Evolutionary conservation across 2,329 filamentous ascomycete species (phyloP), one percentile per base, ranked within the genome.

Genomic region (Sclerotinia trifoliorum): DNA sequence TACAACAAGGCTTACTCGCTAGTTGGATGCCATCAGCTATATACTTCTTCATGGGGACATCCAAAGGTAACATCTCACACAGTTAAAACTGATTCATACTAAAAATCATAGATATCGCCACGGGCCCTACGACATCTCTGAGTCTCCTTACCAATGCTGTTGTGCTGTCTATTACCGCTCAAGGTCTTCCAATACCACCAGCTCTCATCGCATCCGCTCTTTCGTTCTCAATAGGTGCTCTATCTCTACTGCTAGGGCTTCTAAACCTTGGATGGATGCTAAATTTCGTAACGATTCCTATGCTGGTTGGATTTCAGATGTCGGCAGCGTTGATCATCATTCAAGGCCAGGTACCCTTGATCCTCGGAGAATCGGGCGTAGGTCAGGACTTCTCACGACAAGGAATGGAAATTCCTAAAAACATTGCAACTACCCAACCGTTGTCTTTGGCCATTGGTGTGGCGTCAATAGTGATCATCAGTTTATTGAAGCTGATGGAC

Each of bases 281-380:
- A 26, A 86, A 90, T 69, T 90, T 88, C 72, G 85, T 90, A 71
- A 89, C 87, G 0, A 81, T 87, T 1, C 87, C 87, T 0, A 85
- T 90, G 1, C 81, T 90, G 0, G 86, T 82, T 8, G 88, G 88
- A 5, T 90, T 89, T 78, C 88, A 90, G 72, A 88, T 86, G 0
- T 87, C 87, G 1, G 87, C 88, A 1, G 88, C 86, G 32, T 84
- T 90, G 60, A 87, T 86, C 42, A 90, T 90, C 74, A 84, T 86
- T 29, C 83, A 89, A 62, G 86, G 86, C n/a, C 88, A 90, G 75
- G 82, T 90, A 67, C 68, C 82, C 82, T 0, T 87, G 0, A 78
- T 89, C 44, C 80, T 90, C 21, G 65, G 57, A 26, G 65, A 48
- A 48, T 35, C 57, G 4, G 51, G 85, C 0, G 79, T 84, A 26